Conservation (phyloP, 2,329 filamentous ascomycete species). For the Curvularia lunata region DNA sequence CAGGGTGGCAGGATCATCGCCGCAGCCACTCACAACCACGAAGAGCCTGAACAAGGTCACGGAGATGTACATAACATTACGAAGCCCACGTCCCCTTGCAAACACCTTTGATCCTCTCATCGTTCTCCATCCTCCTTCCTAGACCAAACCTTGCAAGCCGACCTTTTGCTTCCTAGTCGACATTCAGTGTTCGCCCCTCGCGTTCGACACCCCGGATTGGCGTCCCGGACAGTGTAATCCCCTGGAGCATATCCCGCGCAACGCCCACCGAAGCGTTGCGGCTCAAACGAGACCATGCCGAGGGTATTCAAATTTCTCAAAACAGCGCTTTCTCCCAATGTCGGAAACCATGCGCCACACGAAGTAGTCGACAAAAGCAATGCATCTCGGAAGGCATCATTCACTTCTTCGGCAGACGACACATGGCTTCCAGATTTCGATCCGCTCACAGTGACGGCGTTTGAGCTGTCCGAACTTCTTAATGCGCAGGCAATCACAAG, state of each 20-base stretch:
- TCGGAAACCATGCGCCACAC: slow-evolving; percentile 30
- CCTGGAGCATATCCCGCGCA: slow-evolving; percentile 6
- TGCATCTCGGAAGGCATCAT: slow-evolving; percentile 34
- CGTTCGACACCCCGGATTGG: slow-evolving; percentile 3
- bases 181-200: not conserved
- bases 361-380: slow-evolving; percentile 26
- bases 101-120: slow-evolving; percentile 4
- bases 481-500: slow-evolving; percentile 39
- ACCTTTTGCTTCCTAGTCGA: not conserved
- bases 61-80: slow-evolving; percentile 23
- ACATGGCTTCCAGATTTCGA: slow-evolving; percentile 41
- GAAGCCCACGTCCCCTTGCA: slow-evolving; percentile 16
- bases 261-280: slow-evolving; percentile 2
- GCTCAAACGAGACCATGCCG: slow-evolving; percentile 25
- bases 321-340: slow-evolving; percentile 35
- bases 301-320: slow-evolving; percentile 38
- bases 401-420: slow-evolving; percentile 35
- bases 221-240: not conserved
- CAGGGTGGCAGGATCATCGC: slow-evolving; percentile 16
- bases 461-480: slow-evolving; percentile 41
- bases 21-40: slow-evolving; percentile 21
- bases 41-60: slow-evolving; percentile 17
- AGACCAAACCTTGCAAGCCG: not conserved
- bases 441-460: slow-evolving; percentile 41
- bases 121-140: not conserved